Conservation (phyloP, 768 basidiomycete genomes). For the Panellus pusillus region DNA sequence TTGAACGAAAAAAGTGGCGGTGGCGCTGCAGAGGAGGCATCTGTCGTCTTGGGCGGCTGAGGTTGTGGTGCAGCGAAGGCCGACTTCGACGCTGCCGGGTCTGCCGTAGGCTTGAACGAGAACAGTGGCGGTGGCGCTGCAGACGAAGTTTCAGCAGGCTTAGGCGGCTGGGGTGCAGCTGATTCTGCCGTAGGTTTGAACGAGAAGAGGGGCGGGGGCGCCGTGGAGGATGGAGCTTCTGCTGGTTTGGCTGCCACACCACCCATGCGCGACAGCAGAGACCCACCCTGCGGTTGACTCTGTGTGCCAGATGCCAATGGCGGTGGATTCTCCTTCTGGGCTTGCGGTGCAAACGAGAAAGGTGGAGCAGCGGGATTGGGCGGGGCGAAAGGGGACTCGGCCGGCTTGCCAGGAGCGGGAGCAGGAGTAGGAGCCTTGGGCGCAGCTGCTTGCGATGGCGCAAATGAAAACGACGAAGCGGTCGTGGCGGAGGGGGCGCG, state of each 20-base stretch:
- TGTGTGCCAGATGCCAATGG: not conserved
- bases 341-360: constrained; percentile 11
- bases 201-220: not conserved
- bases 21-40: not conserved
- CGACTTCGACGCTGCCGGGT: not conserved
- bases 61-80: not conserved
- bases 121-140: not conserved
- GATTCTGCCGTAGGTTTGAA: not conserved
- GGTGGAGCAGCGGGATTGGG: constrained; percentile 2
- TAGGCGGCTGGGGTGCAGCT: not conserved
- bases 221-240: not conserved
- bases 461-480: constrained; percentile 16
- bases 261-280: constrained; percentile 26
- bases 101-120: not conserved
- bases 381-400: not conserved
- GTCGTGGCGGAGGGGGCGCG: not conserved
- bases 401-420: constrained; percentile 8
- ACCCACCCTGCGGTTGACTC: constrained; percentile 6
- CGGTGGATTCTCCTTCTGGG: constrained; percentile 3
- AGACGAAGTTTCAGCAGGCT: not conserved
- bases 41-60: not conserved
- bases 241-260: constrained; percentile 11
- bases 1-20: constrained; percentile 18
- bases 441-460: constrained; percentile 1
- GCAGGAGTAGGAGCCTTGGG: constrained; percentile 2